Base-by-base conservation (phyloP, 495 filamentous ascomycete species). In the Aspergillus cavernicola region DNA sequence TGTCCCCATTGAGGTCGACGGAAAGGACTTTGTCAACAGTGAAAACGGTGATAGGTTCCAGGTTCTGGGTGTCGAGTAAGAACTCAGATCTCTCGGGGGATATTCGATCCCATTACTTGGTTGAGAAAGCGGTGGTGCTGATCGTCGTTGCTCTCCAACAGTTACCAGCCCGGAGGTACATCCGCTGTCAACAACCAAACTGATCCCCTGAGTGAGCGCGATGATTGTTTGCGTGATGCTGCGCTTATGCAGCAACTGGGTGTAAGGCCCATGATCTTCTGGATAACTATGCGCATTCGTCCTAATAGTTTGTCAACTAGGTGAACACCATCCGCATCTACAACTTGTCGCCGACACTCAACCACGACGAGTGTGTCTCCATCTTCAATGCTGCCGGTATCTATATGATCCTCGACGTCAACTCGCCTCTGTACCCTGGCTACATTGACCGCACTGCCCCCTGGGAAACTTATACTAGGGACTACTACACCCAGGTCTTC, bases 291-390 rank as follows among this genome's bases (percentile, higher is more conserved):
- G 15, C 26, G 6, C 12, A n/a, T 29, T 26, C n/a, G 18, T 50
- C 16, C 45, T 35, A 52, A 51, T 55, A 35, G 50, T 45, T 35
- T 19, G 16, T 29, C 33, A 38, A 11, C 1, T 49, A 80, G 83
- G 80, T 93, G 56, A 96, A 97, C 76, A 86, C 90, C 24, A 92
- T 97, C 68, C 89, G 92, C 55, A 82, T 93, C 8, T 97, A 97
- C 78, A 97, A 96, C 77, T 66, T 97, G 48, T 83, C 89, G 63
- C 92, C 92, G 10, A 72, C 80, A 39, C 61, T 89, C 53, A 88
- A 95, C 75, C 92, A 97, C 70, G 87, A 96, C 62, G 74, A 87
- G 55, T 97, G 92, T 67, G 90, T 83, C 24, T 88, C 84, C 52
- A 92, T 96, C 66, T 97, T 97, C 81, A 95, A 97, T 61, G 81